Percentiles rank a stretch among this genome's conserved stretches.
These are phyloP conservation scores for Cercospora berteroae DNA, from an alignment of 2,329 filamentous ascomycete genomes.

Conservation along the genomic window DNA sequence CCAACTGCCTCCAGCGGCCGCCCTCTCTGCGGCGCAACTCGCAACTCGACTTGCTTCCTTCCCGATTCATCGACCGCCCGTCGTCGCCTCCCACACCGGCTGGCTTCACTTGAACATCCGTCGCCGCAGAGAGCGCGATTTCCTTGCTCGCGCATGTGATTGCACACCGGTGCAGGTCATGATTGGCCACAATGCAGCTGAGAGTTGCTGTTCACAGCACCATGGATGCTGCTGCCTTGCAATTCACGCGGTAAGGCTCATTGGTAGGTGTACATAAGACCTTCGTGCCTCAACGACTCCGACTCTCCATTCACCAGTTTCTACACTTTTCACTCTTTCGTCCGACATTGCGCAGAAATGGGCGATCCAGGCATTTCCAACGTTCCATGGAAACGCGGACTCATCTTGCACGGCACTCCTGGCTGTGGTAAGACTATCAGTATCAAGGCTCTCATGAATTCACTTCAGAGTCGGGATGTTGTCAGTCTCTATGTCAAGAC, in stretches of 20 bases:
- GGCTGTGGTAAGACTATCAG: slow-evolving; percentile 49
- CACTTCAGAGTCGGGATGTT: slow-evolving; percentile 40
- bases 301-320: background rate
- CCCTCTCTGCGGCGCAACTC: background rate
- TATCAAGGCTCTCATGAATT: slow-evolving; percentile 44
- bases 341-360: background rate
- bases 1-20: background rate
- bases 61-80: background rate
- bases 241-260: background rate
- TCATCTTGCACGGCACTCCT: slow-evolving; percentile 42
- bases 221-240: slow-evolving; percentile 9
- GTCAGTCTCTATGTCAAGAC: slow-evolving; percentile 46
- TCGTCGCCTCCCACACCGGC: background rate
- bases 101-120: background rate
- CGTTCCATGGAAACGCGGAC: slow-evolving; percentile 51
- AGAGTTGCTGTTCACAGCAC: background rate
- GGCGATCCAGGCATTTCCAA: slow-evolving; percentile 21
- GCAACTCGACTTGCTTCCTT: background rate
- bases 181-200: slow-evolving; percentile 6
- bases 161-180: background rate
- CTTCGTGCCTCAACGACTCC: background rate
- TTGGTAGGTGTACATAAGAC: background rate
- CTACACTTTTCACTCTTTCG: background rate
- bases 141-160: background rate
- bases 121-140: background rate